These are phyloP conservation scores for Phaeotremella fagi DNA, from an alignment of 768 basidiomycete genomes.

Conservation along the genomic window DNA sequence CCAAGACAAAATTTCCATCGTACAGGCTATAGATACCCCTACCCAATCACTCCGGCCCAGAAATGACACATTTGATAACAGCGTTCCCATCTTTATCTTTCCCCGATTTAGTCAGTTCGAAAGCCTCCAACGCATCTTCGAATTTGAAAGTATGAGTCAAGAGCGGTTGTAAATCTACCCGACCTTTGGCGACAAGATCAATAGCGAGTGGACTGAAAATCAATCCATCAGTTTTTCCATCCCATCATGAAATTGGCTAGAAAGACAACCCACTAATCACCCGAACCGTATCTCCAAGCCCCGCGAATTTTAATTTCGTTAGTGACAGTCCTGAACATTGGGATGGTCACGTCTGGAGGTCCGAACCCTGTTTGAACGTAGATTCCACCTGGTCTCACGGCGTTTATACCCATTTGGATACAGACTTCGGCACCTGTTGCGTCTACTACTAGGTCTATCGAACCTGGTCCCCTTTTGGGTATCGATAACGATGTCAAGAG, in stretches of 20 bases:
- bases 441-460: conserved; percentile 82
- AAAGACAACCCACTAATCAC: conserved; percentile 36
- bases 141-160: conserved; percentile 84
- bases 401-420: conserved; percentile 74
- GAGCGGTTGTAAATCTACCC: conserved; percentile 78
- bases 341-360: conserved; percentile 65
- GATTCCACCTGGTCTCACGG: conserved; percentile 64
- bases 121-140: conserved; percentile 70
- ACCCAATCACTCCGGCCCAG: conserved; percentile 49
- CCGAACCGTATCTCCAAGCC: conserved; percentile 64
- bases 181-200: conserved; percentile 72
- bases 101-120: conserved; percentile 71
- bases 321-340: conserved; percentile 62
- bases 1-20: not conserved
- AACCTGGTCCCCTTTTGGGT: conserved; percentile 62
- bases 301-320: conserved; percentile 82
- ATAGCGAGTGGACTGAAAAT: conserved; percentile 74
- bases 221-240: not conserved
- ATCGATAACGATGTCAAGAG: conserved; percentile 66
- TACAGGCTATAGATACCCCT: no score
- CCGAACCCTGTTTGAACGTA: conserved; percentile 77
- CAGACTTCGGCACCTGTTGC: conserved; percentile 90
- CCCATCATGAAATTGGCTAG: conserved; percentile 42
- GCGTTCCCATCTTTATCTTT: conserved; percentile 80
- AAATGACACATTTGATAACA: conserved; percentile 85